Evolutionary conservation across 2,329 filamentous ascomycete species (phyloP), one percentile per base, ranked within the genome.

Genomic region (Catunica adiposa): DNA sequence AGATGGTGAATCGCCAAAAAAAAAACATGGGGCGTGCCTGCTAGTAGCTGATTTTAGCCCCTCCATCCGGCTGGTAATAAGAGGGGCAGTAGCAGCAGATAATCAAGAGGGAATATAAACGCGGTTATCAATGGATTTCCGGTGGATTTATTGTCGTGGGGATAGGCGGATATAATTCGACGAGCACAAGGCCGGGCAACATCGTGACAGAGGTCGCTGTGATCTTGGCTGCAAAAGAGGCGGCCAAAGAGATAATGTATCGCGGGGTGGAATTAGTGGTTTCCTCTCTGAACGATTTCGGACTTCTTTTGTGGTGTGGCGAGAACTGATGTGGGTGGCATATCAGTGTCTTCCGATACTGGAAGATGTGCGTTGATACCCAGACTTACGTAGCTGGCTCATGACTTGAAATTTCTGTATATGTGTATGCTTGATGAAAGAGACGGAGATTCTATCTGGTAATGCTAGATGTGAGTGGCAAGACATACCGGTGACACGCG

Each of bases 401-500:
- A 11, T 34, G 29, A 34, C 29, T 34, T 34, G 5, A 34, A 34
- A 11, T 7, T 42, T 42, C 4, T n/a, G 6, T 20, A n/a, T n/a
- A 42, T 42, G n/a, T 42, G n/a, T 42, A 42, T 42, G 22, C 3
- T 25, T 14, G 22, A 48, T 25, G 22, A 48, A 25, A 20, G 22
- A 15, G 20, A 48, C 44, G 14, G 11, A 22, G 20, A 25, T 22
- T 42, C 44, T 23, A 20, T 48, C 44, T 22, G 9, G 14, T 23
- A 26, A n/a, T 34, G 31, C 47, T 37, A 40, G 46, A 26, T 23
- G 20, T 51, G 56, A 47, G 47, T 42, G 52, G 42, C 26, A 26
- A 50, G 40, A 77, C 82, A 69, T 73, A 94, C 89, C 79, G 76
- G 72, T 96, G 87, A 73, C 89, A 96, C 65, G 88, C 89, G 71